Percentiles rank a stretch among this genome's conserved stretches.
These are phyloP conservation scores for Basidiobolus meristosporus DNA, from an alignment of 371 early-diverging fungal genomes.

Conservation along the genomic window DNA sequence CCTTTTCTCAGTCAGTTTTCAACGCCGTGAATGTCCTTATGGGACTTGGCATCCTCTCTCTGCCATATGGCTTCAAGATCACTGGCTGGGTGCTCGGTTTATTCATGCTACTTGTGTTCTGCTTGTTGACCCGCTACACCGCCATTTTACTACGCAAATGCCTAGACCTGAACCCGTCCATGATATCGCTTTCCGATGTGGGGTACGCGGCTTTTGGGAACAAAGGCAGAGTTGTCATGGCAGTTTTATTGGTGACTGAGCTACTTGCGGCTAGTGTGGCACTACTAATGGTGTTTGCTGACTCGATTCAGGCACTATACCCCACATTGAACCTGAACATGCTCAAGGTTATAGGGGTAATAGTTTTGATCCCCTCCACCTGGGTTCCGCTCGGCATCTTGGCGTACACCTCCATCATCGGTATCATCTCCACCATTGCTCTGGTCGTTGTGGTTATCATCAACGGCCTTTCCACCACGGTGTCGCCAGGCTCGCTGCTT, in stretches of 20 bases:
- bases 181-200: conserved; percentile 39
- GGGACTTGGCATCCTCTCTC: conserved; percentile 5
- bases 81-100: conserved; percentile 45
- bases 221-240: conserved; percentile 21
- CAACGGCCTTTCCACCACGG: conserved; percentile 21
- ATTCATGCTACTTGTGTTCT: conserved; percentile 25
- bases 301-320: conserved; percentile 20
- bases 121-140: conserved; percentile 32
- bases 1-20: conserved; percentile 5
- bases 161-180: conserved; percentile 20
- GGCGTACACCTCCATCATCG: conserved; percentile 22
- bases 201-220: conserved; percentile 30
- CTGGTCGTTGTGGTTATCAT: conserved; percentile 19
- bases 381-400: conserved; percentile 16
- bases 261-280: conserved; percentile 38
- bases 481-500: conserved; percentile 30
- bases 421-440: conserved; percentile 22
- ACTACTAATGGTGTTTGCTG: conserved; percentile 24
- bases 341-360: conserved; percentile 7
- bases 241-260: conserved; percentile 36
- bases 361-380: conserved; percentile 12
- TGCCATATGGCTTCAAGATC: conserved; percentile 36
- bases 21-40: conserved; percentile 7
- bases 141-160: conserved; percentile 40
- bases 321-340: conserved; percentile 5